phyloP scores from a whole-genome alignment of 2,329 filamentous ascomycete species.

The Elsinoe batatas region DNA sequence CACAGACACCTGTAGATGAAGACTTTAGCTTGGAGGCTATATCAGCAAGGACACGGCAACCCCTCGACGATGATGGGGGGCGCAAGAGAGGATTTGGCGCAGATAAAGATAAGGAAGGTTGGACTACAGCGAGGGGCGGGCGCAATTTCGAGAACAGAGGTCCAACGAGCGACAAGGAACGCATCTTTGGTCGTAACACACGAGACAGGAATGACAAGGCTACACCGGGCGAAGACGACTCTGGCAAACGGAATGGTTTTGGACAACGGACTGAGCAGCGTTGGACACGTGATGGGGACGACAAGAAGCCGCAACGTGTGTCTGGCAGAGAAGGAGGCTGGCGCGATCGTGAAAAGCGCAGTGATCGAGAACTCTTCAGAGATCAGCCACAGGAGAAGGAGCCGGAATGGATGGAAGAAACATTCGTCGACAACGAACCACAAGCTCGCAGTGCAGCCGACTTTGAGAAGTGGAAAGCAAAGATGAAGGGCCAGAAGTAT shows the following conservation, averaged over 20 bases:
- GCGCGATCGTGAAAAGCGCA: conserved; percentile 35
- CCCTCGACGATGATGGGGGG: conserved; percentile 26
- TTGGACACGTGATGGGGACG: conserved; percentile 41
- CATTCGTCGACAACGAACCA: conserved; percentile 45
- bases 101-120: conserved; percentile 53
- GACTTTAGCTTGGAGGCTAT: conserved; percentile 28
- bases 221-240: conserved; percentile 38
- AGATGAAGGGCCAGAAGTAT: conserved; percentile 58
- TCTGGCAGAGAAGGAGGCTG: conserved; percentile 48
- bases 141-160: conserved; percentile 55
- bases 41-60: conserved; percentile 28
- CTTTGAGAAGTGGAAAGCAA: conserved; percentile 89
- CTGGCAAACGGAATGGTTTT: conserved; percentile 53
- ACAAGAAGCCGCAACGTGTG: conserved; percentile 22
- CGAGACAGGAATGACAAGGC: conserved; percentile 37
- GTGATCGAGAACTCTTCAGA: conserved; percentile 46
- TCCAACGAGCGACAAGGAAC: conserved; percentile 48
- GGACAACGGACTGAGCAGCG: conserved; percentile 63
- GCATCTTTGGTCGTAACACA: conserved; percentile 39
- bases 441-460: conserved; percentile 85
- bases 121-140: conserved; percentile 57
- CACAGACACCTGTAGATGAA: conserved; percentile 29
- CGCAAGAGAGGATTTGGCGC: conserved; percentile 20
- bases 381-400: conserved; percentile 60
- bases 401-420: conserved; percentile 76